phyloP scores from a whole-genome alignment of 2,329 filamentous ascomycete species.

The Neocatenulostroma microsporum region DNA sequence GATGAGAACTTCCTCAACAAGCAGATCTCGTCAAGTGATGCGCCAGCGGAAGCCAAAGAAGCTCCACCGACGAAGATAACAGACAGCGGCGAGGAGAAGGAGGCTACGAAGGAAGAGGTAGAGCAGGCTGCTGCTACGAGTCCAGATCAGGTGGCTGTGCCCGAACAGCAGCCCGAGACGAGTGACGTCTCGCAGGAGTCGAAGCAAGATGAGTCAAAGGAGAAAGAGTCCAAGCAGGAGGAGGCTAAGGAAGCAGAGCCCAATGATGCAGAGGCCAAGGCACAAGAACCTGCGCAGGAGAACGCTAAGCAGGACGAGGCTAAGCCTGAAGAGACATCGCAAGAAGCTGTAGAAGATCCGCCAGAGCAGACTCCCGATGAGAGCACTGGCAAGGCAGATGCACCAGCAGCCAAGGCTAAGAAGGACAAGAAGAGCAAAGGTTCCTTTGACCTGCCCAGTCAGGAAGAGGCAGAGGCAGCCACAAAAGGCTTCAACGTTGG shows the following conservation, averaged over 20 bases:
- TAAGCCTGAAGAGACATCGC: too few relatives aligned
- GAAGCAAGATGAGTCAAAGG: constrained; percentile 5
- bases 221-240: not conserved
- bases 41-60: constrained; percentile 13
- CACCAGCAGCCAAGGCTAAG: constrained; percentile 17
- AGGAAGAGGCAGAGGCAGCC: constrained; percentile 29
- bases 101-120: constrained; percentile 17
- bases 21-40: constrained; percentile 20
- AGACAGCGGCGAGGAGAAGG: constrained; percentile 20
- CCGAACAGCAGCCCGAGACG: constrained; percentile 27
- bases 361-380: constrained; percentile 16
- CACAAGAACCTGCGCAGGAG: too few relatives aligned
- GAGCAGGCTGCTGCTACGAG: constrained; percentile 22
- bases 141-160: constrained; percentile 21
- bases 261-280: too few relatives aligned
- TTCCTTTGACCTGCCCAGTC: constrained; percentile 28
- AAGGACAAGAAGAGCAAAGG: constrained; percentile 23
- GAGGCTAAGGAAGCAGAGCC: not conserved
- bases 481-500: constrained; percentile 21
- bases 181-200: constrained; percentile 22
- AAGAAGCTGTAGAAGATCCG: constrained; percentile 19
- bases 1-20: constrained; percentile 50
- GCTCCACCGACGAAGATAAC: constrained; percentile 14
- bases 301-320: not conserved
- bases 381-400: constrained; percentile 13